Evolutionary conservation across 441 rosid genomes (phyloP).

Genomic region (Eruca vesicaria): DNA sequence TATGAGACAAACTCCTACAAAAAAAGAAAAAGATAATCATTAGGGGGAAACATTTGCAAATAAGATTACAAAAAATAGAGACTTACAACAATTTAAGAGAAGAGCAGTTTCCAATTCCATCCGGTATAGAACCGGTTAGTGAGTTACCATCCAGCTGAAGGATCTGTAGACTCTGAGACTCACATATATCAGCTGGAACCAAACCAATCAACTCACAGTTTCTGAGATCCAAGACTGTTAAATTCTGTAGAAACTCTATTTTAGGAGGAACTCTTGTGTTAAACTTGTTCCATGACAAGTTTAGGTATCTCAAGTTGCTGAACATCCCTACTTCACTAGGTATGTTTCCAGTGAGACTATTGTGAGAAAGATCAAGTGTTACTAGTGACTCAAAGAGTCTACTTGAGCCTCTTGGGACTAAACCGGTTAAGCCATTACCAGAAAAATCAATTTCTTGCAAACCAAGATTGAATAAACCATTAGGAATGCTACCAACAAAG

Average conservation of each 20-base stretch:
- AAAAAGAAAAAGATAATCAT: neutral
- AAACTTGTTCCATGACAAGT: slow-evolving; percentile 78
- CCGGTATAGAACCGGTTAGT: slow-evolving; percentile 66
- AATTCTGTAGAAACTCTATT: slow-evolving; percentile 63
- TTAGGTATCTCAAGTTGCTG: slow-evolving; percentile 62
- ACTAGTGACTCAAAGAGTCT: slow-evolving; percentile 50
- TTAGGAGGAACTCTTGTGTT: slow-evolving; percentile 63
- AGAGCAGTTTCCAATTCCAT: slow-evolving; percentile 76
- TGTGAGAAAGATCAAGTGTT: slow-evolving; percentile 62
- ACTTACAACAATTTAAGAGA: slow-evolving; percentile 82
- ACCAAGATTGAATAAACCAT: slow-evolving; percentile 58
- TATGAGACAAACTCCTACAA: slow-evolving; percentile 80
- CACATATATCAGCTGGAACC: slow-evolving; percentile 71
- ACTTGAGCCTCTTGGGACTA: slow-evolving; percentile 62
- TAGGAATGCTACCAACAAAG: slow-evolving; percentile 56
- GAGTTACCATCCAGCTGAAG: slow-evolving; percentile 84
- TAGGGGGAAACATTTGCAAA: neutral
- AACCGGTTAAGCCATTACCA: slow-evolving; percentile 53
- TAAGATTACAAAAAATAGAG: neutral
- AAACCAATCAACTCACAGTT: slow-evolving; percentile 51
- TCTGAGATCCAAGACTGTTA: slow-evolving; percentile 70
- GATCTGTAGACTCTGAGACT: slow-evolving; percentile 59
- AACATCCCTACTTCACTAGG: slow-evolving; percentile 66
- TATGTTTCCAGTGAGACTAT: slow-evolving; percentile 57
- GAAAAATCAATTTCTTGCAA: slow-evolving; percentile 71